Conservation (phyloP, 2,329 filamentous ascomycete genomes). For the Arthrobotrys megalospora region DNA sequence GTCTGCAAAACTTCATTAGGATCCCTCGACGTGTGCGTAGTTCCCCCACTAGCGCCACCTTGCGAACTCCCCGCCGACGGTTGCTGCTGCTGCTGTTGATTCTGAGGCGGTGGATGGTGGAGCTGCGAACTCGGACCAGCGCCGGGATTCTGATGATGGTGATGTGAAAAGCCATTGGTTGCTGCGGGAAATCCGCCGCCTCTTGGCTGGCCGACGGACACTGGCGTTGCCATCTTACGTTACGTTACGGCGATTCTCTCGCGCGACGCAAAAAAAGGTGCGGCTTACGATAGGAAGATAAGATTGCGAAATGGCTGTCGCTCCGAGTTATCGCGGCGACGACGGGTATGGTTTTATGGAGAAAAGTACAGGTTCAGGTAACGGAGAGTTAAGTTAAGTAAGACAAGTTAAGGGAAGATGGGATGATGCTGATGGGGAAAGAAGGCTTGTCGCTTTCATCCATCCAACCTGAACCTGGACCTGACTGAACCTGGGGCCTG, state of each 20-base stretch:
- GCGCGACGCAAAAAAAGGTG: conserved; percentile 6
- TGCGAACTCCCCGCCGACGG: conserved; percentile 24
- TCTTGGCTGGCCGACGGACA: conserved; percentile 53
- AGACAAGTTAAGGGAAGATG: conserved; percentile 2
- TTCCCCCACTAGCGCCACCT: conserved; percentile 14
- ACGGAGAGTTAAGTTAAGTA: neutral
- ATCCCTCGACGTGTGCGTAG: conserved; percentile 45
- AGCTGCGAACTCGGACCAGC: conserved; percentile 47
- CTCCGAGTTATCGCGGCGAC: conserved; percentile 30
- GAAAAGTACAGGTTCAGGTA: neutral
- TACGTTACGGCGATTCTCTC: neutral
- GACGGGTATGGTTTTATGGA: neutral
- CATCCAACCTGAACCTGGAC: conserved; percentile 4
- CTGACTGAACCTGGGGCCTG: conserved; percentile 13
- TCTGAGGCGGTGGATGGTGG: conserved; percentile 10
- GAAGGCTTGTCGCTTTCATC: conserved; percentile 10
- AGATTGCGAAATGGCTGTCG: conserved; percentile 30
- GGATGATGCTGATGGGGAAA: conserved; percentile 14
- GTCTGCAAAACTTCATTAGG: conserved; percentile 69
- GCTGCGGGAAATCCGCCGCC: conserved; percentile 50
- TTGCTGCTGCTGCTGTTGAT: conserved; percentile 28
- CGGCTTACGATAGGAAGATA: conserved; percentile 11
- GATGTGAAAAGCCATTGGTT: conserved; percentile 58
- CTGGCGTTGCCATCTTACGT: conserved; percentile 38
- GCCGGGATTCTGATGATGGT: conserved; percentile 48